phyloP scores from a whole-genome alignment of 225 moss, liverwort and hornwort genomes.

The Ulota crispa region DNA sequence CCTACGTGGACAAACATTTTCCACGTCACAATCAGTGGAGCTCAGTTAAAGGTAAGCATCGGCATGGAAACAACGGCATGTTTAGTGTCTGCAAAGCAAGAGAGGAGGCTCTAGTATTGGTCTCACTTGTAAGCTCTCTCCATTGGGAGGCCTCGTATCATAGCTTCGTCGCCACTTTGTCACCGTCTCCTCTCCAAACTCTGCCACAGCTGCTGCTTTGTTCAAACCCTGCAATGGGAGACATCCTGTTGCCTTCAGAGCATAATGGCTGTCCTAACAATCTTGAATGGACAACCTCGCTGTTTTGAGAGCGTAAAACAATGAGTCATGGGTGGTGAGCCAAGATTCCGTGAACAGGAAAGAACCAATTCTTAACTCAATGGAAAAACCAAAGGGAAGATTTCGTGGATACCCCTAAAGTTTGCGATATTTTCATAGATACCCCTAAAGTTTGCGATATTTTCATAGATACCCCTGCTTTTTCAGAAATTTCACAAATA shows the following conservation, averaged over 20 bases:
- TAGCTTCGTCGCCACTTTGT: constrained; percentile 85
- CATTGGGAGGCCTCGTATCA: constrained; percentile 92
- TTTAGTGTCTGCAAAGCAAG: constrained; percentile 17
- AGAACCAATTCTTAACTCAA: too few relatives aligned
- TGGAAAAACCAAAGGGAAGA: too few relatives aligned
- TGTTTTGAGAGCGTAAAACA: too few relatives aligned
- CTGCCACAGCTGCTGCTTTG: constrained; percentile 28
- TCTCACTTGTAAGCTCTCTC: constrained; percentile 93
- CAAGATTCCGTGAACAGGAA: too few relatives aligned
- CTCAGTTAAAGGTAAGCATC: background rate
- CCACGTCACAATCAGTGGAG: constrained; percentile 3
- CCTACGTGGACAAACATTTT: constrained; percentile 45
- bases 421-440: too few relatives aligned
- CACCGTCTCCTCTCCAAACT: constrained; percentile 81
- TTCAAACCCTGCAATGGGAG: constrained; percentile 24
- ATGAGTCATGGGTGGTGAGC: too few relatives aligned
- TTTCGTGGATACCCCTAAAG: too few relatives aligned
- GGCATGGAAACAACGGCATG: background rate
- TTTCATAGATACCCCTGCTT: too few relatives aligned
- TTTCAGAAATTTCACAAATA: too few relatives aligned
- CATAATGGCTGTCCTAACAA: background rate
- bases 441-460: too few relatives aligned
- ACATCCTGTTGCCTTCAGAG: constrained; percentile 8
- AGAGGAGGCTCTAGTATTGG: background rate
- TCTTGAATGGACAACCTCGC: background rate